Conservation (phyloP, 257 asterid species). For the Primulina eburnea region DNA sequence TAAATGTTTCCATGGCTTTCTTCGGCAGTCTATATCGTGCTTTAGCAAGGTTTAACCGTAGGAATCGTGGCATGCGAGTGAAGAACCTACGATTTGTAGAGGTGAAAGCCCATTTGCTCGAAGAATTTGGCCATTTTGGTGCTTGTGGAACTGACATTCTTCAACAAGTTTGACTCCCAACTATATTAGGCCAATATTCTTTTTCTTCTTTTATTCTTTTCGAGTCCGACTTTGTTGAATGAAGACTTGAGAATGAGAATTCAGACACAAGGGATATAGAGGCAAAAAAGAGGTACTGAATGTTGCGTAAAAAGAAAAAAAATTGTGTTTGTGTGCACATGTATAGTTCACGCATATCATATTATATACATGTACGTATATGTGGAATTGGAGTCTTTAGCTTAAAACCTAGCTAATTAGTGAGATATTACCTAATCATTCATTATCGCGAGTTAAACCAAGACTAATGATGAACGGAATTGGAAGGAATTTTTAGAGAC, state of each 20-base stretch:
- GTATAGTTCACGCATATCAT: no score
- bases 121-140: conserved; percentile 33
- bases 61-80: conserved; percentile 32
- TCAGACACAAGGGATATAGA: no score
- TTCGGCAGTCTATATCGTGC: conserved; percentile 6
- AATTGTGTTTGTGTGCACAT: no score
- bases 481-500: no score
- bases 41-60: conserved; percentile 17
- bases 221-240: conserved; percentile 26
- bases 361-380: no score
- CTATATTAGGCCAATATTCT: background rate
- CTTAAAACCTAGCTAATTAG: no score
- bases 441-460: no score
- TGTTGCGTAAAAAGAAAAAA: no score
- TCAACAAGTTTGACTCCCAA: conserved; percentile 15
- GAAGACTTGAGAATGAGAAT: conserved; percentile 20
- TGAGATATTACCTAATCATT: no score
- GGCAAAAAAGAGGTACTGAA: no score
- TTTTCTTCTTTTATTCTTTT: background rate
- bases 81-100: conserved; percentile 36
- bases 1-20: conserved; percentile 6
- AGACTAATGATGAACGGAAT: no score
- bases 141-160: conserved; percentile 28
- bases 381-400: no score
- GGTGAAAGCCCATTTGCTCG: conserved; percentile 27